A percentile compares a stretch with the other conserved stretches of the same genome.
phyloP scores from a whole-genome alignment of 768 basidiomycete genomes.

The Mrakia frigida region DNA sequence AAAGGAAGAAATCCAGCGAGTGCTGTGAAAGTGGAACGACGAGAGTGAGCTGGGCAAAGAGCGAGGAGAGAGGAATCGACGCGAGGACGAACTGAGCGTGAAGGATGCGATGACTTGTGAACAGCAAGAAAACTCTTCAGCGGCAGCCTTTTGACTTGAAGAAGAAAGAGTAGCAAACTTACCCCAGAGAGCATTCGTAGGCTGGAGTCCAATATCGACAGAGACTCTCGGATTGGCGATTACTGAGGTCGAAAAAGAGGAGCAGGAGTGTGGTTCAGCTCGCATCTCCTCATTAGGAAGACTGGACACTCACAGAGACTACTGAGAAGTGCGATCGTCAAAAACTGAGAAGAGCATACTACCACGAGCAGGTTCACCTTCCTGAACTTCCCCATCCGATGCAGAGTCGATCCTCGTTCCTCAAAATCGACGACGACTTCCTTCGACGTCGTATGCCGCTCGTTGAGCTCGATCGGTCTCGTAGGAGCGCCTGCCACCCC shows the following conservation, averaged over 20 bases:
- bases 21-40: background rate
- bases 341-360: background rate
- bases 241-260: background rate
- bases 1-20: background rate
- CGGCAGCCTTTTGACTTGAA: no score
- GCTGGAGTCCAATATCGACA: background rate
- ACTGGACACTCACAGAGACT: background rate
- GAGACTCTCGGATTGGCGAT: background rate
- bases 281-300: background rate
- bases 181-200: background rate
- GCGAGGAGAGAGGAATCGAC: background rate
- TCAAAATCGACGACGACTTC: background rate
- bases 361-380: background rate
- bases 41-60: background rate
- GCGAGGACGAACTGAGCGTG: slow-evolving; percentile 1
- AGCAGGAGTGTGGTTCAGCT: background rate
- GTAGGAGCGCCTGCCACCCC: no score
- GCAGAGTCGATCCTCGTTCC: background rate
- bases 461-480: no score
- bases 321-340: background rate
- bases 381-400: background rate
- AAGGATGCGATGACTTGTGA: background rate
- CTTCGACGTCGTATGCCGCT: no score
- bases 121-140: background rate
- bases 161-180: no score